Percentiles rank a stretch among this genome's conserved stretches.
phyloP scores from a whole-genome alignment of 2,329 filamentous ascomycete species.

The Trichoderma citrinoviride region DNA sequence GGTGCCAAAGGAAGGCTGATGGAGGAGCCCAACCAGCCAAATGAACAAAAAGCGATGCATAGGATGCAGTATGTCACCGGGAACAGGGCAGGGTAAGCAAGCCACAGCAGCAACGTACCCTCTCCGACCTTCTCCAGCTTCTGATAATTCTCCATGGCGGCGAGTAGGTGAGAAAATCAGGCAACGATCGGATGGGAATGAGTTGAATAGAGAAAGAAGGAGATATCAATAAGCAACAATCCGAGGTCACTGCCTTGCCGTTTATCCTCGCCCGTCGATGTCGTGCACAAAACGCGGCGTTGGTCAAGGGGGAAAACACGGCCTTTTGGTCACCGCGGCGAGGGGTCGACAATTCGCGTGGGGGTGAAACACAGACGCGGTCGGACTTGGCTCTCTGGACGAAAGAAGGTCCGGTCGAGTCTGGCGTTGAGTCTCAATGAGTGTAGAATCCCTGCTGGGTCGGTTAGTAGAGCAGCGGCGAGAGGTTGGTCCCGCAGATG shows the following conservation, averaged over 20 bases:
- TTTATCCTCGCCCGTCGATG: conserved; percentile 3
- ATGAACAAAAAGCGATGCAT: neutral
- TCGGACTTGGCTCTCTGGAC: conserved; percentile 1
- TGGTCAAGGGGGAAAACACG: conserved; percentile 15
- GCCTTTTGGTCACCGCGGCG: conserved; percentile 11
- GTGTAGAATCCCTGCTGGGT: neutral
- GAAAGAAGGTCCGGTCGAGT: neutral
- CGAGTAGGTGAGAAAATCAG: neutral
- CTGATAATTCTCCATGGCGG: conserved; percentile 87
- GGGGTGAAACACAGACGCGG: conserved; percentile 21
- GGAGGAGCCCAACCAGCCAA: neutral
- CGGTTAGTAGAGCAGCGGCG: conserved; percentile 7
- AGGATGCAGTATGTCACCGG: neutral
- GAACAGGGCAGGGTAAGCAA: neutral
- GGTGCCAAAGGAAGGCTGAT: neutral
- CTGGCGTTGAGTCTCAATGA: neutral
- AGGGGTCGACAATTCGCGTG: conserved; percentile 22
- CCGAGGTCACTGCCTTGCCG: neutral
- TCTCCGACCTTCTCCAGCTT: conserved; percentile 96
- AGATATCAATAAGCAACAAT: neutral
- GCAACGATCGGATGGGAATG: neutral
- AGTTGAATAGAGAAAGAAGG: neutral
- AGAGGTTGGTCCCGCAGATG: conserved; percentile 3
- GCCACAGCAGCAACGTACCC: conserved; percentile 54
- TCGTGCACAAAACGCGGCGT: conserved; percentile 4